Conservation (phyloP, 1,284 basidiomycete species). For the Apiotrichum veenhuisii region DNA sequence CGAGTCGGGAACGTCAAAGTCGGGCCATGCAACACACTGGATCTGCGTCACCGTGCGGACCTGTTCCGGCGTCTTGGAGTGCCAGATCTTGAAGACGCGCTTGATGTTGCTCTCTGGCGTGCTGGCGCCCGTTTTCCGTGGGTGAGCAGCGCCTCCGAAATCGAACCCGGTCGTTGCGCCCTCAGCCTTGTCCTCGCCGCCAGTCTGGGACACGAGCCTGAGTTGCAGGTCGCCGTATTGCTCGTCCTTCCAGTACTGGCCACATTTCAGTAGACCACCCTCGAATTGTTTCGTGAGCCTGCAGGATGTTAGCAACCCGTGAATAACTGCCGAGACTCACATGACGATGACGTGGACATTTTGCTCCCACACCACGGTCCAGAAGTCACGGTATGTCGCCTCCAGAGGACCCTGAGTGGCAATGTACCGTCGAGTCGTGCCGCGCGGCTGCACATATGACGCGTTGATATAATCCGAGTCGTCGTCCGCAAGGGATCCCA, state of each 20-base stretch:
- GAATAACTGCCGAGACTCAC: slow-evolving; percentile 56
- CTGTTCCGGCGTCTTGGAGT: slow-evolving; percentile 59
- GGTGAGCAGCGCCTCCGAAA: slow-evolving; percentile 35
- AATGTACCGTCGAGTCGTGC: slow-evolving; percentile 77
- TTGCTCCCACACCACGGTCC: slow-evolving; percentile 65
- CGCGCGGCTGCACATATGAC: slow-evolving; percentile 79
- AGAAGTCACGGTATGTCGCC: slow-evolving; percentile 87
- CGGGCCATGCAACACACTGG: slow-evolving; percentile 89
- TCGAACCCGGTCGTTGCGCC: slow-evolving; percentile 44
- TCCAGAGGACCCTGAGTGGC: slow-evolving; percentile 94
- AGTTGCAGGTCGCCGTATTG: slow-evolving; percentile 68
- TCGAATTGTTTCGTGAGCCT: slow-evolving; percentile 93
- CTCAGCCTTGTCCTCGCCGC: slow-evolving; percentile 45
- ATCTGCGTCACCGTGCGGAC: slow-evolving; percentile 63
- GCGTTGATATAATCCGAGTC: slow-evolving; percentile 91
- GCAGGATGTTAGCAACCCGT: slow-evolving; percentile 61
- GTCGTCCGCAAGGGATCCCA: slow-evolving; percentile 55
- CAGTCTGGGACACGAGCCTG: slow-evolving; percentile 61
- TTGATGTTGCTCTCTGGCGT: slow-evolving; percentile 53
- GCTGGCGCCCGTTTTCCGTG: neutral
- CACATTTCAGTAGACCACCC: slow-evolving; percentile 83
- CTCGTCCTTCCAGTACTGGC: slow-evolving; percentile 78
- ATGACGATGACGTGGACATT: slow-evolving; percentile 57
- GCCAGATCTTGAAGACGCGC: slow-evolving; percentile 65
- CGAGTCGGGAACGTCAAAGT: slow-evolving; percentile 85